phyloP scores from a whole-genome alignment of 805 yeast species.

The Candida pseudofarinosa region DNA sequence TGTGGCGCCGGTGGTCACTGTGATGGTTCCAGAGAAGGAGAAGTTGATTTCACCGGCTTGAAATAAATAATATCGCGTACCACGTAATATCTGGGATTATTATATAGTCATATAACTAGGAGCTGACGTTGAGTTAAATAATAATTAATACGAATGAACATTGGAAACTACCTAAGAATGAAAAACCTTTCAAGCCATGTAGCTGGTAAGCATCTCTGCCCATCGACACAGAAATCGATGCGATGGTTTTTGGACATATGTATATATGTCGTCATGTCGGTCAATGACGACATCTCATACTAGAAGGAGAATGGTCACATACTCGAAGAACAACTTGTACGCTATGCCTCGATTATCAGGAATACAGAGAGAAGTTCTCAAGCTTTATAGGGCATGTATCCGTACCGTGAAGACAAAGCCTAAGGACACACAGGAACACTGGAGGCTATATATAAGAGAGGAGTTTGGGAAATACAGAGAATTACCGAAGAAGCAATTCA shows the following conservation, averaged over 20 bases:
- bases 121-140: no score
- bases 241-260: no score
- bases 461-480: constrained; percentile 59
- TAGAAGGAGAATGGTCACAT: no score
- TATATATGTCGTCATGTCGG: no score
- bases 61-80: constrained; percentile 13
- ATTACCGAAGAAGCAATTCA: constrained; percentile 73
- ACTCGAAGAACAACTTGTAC: not conserved
- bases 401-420: constrained; percentile 47
- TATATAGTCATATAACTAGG: no score
- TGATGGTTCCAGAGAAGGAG: constrained; percentile 49
- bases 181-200: no score
- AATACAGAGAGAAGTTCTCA: constrained; percentile 43
- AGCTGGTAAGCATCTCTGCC: no score
- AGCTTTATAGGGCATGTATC: constrained; percentile 46
- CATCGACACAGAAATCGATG: no score
- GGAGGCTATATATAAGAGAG: constrained; percentile 44
- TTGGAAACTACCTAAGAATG: no score
- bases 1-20: constrained; percentile 45
- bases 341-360: constrained; percentile 40
- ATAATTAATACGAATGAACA: no score
- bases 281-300: no score
- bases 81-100: no score
- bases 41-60: constrained; percentile 51
- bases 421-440: constrained; percentile 36